phyloP scores from a whole-genome alignment of 192 early-diverging fungal genomes.

The Coemansia sp. region DNA sequence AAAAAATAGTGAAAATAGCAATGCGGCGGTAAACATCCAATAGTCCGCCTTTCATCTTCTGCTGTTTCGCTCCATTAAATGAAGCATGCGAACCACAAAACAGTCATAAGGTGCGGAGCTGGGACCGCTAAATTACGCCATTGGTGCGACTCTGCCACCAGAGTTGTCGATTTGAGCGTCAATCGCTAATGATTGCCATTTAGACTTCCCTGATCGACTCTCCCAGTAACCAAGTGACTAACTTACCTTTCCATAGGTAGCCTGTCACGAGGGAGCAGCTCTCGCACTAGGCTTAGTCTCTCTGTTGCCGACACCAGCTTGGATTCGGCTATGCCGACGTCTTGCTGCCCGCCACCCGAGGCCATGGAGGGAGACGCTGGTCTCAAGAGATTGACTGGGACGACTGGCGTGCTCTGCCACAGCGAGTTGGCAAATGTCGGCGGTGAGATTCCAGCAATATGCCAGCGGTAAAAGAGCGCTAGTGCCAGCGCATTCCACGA shows the following conservation, averaged over 20 bases:
- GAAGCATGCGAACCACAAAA: constrained; percentile 1
- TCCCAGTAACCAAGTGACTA: constrained; percentile 3
- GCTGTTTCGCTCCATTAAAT: neutral
- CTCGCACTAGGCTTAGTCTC: constrained; percentile 28
- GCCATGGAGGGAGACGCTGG: constrained; percentile 4
- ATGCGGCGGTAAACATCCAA: neutral
- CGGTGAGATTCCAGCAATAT: constrained; percentile 24
- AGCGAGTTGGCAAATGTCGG: constrained; percentile 38
- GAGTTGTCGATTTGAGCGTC: neutral
- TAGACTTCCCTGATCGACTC: neutral
- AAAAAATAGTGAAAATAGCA: neutral
- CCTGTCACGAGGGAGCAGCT: constrained; percentile 34
- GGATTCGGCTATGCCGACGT: constrained; percentile 4
- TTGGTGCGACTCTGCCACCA: neutral
- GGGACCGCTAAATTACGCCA: neutral
- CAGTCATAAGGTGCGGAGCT: neutral
- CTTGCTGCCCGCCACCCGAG: neutral
- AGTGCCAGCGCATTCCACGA: constrained; percentile 48
- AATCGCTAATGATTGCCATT: constrained; percentile 1
- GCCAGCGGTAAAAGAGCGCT: constrained; percentile 54
- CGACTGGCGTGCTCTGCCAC: constrained; percentile 42
- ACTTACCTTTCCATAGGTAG: constrained; percentile 48
- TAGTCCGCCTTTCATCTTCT: neutral
- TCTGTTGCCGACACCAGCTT: constrained; percentile 21
- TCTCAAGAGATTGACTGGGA: constrained; percentile 3